These are phyloP conservation scores for Paspalum vaginatum DNA, from an alignment of 176 grass and related monocot species.

Conservation along the genomic window DNA sequence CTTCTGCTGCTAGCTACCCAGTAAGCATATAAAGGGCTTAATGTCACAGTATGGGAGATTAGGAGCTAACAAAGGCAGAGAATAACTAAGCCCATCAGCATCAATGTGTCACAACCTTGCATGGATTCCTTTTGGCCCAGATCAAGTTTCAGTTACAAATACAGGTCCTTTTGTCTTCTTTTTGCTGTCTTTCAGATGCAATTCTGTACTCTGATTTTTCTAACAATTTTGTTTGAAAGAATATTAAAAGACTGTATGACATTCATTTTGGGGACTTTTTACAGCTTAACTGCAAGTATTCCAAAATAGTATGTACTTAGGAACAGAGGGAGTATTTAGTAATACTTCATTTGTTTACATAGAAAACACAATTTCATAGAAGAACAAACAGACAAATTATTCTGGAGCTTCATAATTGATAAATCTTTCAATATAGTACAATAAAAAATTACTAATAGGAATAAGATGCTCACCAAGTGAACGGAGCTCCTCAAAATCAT, in stretches of 20 bases:
- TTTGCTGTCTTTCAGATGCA: not conserved
- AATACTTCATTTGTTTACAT: constrained; percentile 7
- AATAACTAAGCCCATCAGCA: not conserved
- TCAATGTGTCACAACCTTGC: not conserved
- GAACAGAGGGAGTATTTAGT: not conserved
- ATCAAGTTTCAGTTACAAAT: not conserved
- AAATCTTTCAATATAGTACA: constrained; percentile 27
- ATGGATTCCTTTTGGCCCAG: not conserved
- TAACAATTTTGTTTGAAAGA: not conserved
- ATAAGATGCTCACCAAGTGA: constrained; percentile 77
- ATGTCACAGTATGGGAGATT: not conserved
- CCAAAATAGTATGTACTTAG: not conserved
- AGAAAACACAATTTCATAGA: not conserved
- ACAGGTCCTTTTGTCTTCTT: not conserved
- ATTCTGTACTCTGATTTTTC: not conserved
- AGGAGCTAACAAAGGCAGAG: constrained; percentile 14
- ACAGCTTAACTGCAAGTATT: not conserved
- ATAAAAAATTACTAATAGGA: constrained; percentile 3
- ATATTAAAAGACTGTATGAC: not conserved
- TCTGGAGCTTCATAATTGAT: not conserved
- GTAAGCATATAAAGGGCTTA: not conserved
- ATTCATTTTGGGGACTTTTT: not conserved
- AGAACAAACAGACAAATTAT: constrained; percentile 26
- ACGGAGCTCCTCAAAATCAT: constrained; percentile 93
- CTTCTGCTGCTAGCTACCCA: constrained; percentile 10